A percentile compares a stretch with the other conserved stretches of the same genome.
Evolutionary conservation across 2,329 filamentous ascomycete species (phyloP).

Genomic region (Aspergillus pseudotamarii): DNA sequence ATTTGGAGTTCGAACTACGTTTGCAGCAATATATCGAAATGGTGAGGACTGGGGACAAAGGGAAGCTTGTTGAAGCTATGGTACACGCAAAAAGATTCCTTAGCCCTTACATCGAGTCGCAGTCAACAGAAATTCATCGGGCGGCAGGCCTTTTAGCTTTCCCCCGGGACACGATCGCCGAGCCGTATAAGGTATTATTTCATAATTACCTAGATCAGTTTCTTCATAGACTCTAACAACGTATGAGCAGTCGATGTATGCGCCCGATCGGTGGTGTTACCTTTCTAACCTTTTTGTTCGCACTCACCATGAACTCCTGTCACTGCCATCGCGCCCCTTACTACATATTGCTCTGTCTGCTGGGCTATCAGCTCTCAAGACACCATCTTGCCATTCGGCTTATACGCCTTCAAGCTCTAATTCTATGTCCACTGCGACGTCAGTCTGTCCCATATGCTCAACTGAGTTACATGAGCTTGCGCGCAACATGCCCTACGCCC

Average conservation of each 20-base stretch:
- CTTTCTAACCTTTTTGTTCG: slow-evolving; percentile 79
- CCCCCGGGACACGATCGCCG: slow-evolving; percentile 60
- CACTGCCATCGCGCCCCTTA: slow-evolving; percentile 78
- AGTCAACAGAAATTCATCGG: slow-evolving; percentile 68
- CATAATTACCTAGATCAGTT: not conserved
- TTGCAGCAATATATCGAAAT: slow-evolving; percentile 95
- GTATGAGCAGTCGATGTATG: slow-evolving; percentile 67
- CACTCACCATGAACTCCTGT: slow-evolving; percentile 84
- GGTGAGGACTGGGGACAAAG: slow-evolving; percentile 66
- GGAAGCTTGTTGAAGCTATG: slow-evolving; percentile 75
- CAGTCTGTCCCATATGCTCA: slow-evolving; percentile 92
- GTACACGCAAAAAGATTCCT: slow-evolving; percentile 82
- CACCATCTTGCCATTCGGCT: slow-evolving; percentile 82
- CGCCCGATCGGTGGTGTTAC: slow-evolving; percentile 69
- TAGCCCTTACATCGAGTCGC: slow-evolving; percentile 67
- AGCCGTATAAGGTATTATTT: slow-evolving; percentile 59
- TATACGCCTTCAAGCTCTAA: slow-evolving; percentile 59
- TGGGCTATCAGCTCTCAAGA: slow-evolving; percentile 92
- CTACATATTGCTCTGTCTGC: slow-evolving; percentile 89
- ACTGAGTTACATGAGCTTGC: slow-evolving; percentile 93
- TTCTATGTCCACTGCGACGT: slow-evolving; percentile 63
- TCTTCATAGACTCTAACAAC: slow-evolving; percentile 6
- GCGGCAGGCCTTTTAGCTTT: slow-evolving; percentile 83
- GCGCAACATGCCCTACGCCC: slow-evolving; percentile 85
- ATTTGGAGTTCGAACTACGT: slow-evolving; percentile 88